Evolutionary conservation across 2,329 filamentous ascomycete genomes (phyloP).

Genomic region (Colletotrichum caudatum): DNA sequence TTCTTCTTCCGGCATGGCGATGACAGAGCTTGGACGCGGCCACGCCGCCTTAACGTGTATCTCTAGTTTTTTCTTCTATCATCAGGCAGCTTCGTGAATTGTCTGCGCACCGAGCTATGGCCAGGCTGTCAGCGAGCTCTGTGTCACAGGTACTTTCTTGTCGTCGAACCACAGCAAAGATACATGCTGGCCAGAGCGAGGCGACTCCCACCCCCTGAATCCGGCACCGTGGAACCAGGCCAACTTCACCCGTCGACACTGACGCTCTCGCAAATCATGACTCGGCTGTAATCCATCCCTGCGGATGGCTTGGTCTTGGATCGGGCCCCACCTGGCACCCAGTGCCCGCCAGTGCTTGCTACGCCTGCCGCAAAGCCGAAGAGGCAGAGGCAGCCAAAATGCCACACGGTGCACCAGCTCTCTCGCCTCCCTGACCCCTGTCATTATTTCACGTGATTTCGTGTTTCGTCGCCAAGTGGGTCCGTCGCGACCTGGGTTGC

Average conservation of each 20-base stretch:
- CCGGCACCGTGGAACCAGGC: slow-evolving; percentile 5
- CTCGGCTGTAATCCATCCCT: slow-evolving; percentile 32
- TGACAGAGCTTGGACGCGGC: slow-evolving; percentile 33
- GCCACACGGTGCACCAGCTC: background rate
- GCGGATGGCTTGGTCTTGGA: slow-evolving; percentile 30
- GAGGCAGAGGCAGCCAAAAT: slow-evolving; percentile 24
- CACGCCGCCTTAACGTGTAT: slow-evolving; percentile 29
- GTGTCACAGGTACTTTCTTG: slow-evolving; percentile 17
- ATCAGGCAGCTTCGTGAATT: slow-evolving; percentile 32
- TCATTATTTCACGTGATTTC: slow-evolving; percentile 17
- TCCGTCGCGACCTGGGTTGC: background rate
- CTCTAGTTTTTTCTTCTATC: background rate
- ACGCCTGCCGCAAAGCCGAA: background rate
- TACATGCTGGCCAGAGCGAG: slow-evolving; percentile 18
- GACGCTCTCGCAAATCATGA: slow-evolving; percentile 2
- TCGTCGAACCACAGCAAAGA: background rate
- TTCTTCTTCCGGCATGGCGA: slow-evolving; percentile 35
- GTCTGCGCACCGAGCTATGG: slow-evolving; percentile 9
- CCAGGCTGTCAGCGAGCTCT: slow-evolving; percentile 20
- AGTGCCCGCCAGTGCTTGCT: slow-evolving; percentile 28
- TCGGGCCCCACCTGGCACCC: slow-evolving; percentile 16
- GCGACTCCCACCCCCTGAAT: slow-evolving; percentile 19
- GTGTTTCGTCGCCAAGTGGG: background rate
- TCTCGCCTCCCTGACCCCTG: background rate
- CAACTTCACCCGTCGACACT: slow-evolving; percentile 4